Evolutionary conservation across 768 basidiomycete species (phyloP).

Genomic region (Leccinum pellstonianum): DNA sequence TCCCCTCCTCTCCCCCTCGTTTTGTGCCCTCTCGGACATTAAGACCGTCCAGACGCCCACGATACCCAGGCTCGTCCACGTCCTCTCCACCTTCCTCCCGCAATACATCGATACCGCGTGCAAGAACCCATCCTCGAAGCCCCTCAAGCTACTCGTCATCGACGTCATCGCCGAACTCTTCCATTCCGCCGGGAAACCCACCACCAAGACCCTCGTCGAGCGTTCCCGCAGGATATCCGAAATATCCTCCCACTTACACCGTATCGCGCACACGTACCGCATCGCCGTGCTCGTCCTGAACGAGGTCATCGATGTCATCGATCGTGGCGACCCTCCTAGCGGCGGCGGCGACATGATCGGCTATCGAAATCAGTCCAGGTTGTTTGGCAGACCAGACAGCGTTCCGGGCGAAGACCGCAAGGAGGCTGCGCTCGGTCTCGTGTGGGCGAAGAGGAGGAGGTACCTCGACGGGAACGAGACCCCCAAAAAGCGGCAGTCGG

Average conservation of each 20-base stretch:
- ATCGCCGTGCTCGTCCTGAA: conserved; percentile 85
- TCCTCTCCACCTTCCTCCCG: conserved; percentile 56
- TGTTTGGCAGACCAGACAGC: conserved; percentile 69
- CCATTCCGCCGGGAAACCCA: conserved; percentile 58
- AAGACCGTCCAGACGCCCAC: conserved; percentile 61
- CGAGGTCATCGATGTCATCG: conserved; percentile 82
- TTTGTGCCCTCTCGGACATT: conserved; percentile 53
- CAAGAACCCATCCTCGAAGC: conserved; percentile 39
- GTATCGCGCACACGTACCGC: conserved; percentile 58
- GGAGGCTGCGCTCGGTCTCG: conserved; percentile 83
- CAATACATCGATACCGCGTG: conserved; percentile 42
- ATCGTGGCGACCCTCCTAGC: conserved; percentile 26
- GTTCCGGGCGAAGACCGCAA: conserved; percentile 60
- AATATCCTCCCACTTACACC: conserved; percentile 69
- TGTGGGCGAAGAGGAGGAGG: conserved; percentile 71
- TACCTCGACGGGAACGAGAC: conserved; percentile 43
- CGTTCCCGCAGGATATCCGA: conserved; percentile 69
- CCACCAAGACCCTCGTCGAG: conserved; percentile 61
- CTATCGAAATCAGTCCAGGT: conserved; percentile 72
- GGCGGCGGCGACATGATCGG: conserved; percentile 35
- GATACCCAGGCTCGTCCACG: conserved; percentile 51
- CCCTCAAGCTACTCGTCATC: conserved; percentile 77
- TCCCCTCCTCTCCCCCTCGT: conserved; percentile 42
- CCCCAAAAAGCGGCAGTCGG: conserved; percentile 26
- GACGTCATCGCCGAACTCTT: conserved; percentile 90